Conservation (phyloP, 1,139 yeast species). For the Suhomyces maxii region DNA sequence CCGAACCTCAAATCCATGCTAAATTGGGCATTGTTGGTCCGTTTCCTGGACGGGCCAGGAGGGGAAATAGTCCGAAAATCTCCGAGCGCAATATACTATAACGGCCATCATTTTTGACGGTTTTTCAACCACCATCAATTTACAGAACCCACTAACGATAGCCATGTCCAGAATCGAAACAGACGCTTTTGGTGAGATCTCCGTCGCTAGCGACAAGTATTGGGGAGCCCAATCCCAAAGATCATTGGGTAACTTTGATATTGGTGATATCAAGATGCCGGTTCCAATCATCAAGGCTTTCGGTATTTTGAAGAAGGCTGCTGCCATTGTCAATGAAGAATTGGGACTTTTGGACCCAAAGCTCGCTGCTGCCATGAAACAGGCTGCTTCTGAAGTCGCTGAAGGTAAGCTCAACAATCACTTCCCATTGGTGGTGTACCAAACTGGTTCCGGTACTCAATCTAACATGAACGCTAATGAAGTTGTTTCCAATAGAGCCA, state of each 20-base stretch:
- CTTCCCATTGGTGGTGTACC: slow-evolving; percentile 97
- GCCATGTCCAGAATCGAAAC: slow-evolving; percentile 65
- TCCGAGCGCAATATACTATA: neutral
- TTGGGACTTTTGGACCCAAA: slow-evolving; percentile 82
- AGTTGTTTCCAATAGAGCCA: slow-evolving; percentile 96
- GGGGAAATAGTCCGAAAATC: neutral
- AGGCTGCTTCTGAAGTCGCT: slow-evolving; percentile 93
- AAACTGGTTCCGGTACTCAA: slow-evolving; percentile 98
- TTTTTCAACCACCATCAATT: neutral
- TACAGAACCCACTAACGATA: too few relatives aligned
- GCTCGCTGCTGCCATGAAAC: slow-evolving; percentile 78
- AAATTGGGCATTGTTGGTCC: too few relatives aligned
- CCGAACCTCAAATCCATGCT: too few relatives aligned
- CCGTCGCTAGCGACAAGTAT: slow-evolving; percentile 80
- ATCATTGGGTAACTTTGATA: slow-evolving; percentile 88
- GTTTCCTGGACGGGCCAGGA: neutral
- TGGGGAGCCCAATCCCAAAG: slow-evolving; percentile 99
- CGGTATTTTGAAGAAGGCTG: slow-evolving; percentile 91
- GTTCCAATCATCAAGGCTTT: slow-evolving; percentile 87
- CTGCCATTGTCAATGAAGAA: slow-evolving; percentile 85
- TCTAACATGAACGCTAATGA: slow-evolving; percentile 99
- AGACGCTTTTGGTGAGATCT: slow-evolving; percentile 95
- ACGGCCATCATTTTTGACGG: too few relatives aligned
- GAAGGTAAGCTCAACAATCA: slow-evolving; percentile 90
- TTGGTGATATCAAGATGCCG: slow-evolving; percentile 89